Base-by-base conservation (phyloP, 306 rosid species). In the Vigna hirtella region DNA sequence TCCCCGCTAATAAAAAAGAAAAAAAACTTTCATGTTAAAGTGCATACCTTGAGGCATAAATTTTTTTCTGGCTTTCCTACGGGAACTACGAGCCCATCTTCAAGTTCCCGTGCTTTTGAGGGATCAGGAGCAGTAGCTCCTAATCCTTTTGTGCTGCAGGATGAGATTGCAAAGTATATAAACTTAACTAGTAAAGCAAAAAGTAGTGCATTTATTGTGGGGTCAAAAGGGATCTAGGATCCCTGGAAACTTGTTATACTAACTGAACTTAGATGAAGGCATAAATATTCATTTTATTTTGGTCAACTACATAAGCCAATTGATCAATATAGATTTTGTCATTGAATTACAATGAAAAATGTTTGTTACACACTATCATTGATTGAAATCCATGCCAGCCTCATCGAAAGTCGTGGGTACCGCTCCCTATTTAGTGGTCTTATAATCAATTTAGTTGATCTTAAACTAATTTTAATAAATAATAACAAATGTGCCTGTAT, bases 131-230 rank as follows among this genome's bases (percentile, higher is more conserved):
- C 96, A 53, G 94, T 90, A 80, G 69, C 83, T 72, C 99, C 98
- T 56, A 91, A 89, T 71, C 97, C 99, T 81, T 91, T 90, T 15
- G 99, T 91, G 86, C 97, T 95, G 96, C 81, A 81, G 81, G 8
- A 71, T 50, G 50, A 82, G 72, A 20, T 69, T 57, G 47, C 40
- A n/a, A 69, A 82, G 22, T 40, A 70, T 47, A 68, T 66, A 30
- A 83, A 79, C 48, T 59, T 66, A 22, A 74, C 22, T 47, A 51
- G 59, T 57, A 43, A 66, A 70, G 75, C 20, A 28, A 9, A 59
- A 34, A 6, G 47, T 18, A 10, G 15, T 50, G 6, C 45, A 42
- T 20, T 61, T 34, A 36, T 16, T 38, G 4, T 57, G 5, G 45
- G 57, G 30, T n/a, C 45, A 58, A 58, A 20, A 3, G 38, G 22